Conservation (phyloP, 148 eudicot species). For the Cornus kousa region DNA sequence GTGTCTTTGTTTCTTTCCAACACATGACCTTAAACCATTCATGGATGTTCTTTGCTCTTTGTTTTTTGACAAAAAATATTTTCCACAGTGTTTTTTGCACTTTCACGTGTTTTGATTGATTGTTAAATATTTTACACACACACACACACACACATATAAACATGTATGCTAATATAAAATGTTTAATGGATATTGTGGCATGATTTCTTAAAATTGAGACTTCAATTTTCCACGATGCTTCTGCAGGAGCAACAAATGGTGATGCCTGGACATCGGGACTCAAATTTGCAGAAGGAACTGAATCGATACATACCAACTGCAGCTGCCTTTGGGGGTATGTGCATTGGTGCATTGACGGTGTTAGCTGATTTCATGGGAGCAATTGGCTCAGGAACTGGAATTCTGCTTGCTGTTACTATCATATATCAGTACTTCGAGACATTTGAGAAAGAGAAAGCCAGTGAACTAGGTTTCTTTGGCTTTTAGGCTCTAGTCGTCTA, state of each 20-base stretch:
- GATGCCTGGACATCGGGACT: slow-evolving; percentile 83
- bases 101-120: no score
- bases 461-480: slow-evolving; percentile 84
- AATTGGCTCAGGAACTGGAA: slow-evolving; percentile 88
- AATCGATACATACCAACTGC: slow-evolving; percentile 87
- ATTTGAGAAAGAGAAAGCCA: slow-evolving; percentile 90
- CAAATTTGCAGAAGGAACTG: slow-evolving; percentile 81
- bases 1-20: no score
- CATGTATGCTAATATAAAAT: no score
- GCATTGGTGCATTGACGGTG: slow-evolving; percentile 83
- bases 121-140: no score
- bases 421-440: slow-evolving; percentile 88
- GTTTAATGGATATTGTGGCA: neutral
- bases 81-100: no score
- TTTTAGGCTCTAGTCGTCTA: slow-evolving; percentile 29
- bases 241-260: slow-evolving; percentile 93
- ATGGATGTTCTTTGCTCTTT: no score
- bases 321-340: slow-evolving; percentile 85
- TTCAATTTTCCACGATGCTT: neutral
- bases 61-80: no score
- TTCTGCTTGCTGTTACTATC: slow-evolving; percentile 76
- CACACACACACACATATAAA: no score
- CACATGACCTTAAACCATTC: no score
- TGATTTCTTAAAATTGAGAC: neutral
- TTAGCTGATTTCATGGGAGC: slow-evolving; percentile 96